These are phyloP conservation scores for Neurospora cerealis DNA, from an alignment of 495 filamentous ascomycete genomes.

Conservation along the genomic window DNA sequence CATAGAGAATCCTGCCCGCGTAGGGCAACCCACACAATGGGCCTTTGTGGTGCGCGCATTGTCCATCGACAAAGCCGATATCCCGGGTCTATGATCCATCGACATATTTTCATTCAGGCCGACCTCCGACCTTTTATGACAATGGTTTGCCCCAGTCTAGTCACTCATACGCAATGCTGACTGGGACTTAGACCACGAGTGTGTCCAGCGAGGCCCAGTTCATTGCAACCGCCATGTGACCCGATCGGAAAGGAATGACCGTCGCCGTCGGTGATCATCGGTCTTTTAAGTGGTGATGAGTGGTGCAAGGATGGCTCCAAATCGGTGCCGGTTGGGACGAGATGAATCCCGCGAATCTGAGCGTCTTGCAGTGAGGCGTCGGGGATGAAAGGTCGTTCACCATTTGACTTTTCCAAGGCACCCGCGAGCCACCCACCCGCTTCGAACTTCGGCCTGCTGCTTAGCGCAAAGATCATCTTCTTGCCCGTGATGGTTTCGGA, in stretches of 20 bases:
- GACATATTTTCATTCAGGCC: not conserved
- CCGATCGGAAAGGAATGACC: not conserved
- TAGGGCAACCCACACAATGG: not conserved
- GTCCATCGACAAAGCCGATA: not conserved
- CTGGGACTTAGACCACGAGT: not conserved
- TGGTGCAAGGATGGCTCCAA: not conserved
- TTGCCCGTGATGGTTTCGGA: not conserved
- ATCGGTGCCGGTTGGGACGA: not conserved
- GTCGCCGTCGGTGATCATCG: not conserved
- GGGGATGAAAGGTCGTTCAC: not conserved
- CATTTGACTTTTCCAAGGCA: not conserved
- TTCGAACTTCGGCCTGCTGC: not conserved
- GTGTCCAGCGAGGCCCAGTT: not conserved
- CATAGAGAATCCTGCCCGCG: not conserved
- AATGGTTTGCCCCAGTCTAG: not conserved
- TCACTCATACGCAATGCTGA: not conserved
- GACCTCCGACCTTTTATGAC: not conserved
- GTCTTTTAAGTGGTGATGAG: not conserved
- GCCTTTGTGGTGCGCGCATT: not conserved
- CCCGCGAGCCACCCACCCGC: not conserved
- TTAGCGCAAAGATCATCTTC: not conserved
- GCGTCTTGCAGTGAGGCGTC: not conserved
- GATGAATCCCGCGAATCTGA: not conserved
- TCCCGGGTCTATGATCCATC: not conserved
- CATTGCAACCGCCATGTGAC: not conserved